phyloP scores from a whole-genome alignment of 768 basidiomycete species.

The Gloeophyllum trabeum region DNA sequence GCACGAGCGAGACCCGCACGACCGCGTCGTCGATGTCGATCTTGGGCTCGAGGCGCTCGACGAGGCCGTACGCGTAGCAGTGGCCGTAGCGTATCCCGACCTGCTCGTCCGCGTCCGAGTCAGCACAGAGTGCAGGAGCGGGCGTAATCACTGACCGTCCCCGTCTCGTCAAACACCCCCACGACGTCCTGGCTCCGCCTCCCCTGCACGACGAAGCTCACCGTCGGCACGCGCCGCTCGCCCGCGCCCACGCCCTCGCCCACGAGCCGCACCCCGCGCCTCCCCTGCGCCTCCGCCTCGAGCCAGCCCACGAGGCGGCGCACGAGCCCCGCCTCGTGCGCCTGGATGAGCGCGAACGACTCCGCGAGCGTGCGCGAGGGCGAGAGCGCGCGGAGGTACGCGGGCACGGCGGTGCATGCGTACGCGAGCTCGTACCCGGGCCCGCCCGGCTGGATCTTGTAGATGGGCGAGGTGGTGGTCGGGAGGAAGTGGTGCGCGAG shows the following conservation, averaged over 20 bases:
- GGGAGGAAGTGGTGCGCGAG: conserved; percentile 64
- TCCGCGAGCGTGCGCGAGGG: conserved; percentile 14
- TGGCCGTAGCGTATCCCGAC: conserved; percentile 73
- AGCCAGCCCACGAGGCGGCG: conserved; percentile 43
- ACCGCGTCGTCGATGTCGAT: conserved; percentile 54
- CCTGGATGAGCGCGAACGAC: conserved; percentile 23
- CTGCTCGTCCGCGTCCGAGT: conserved; percentile 25
- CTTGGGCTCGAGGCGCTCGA: conserved; percentile 40
- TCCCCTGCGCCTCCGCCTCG: conserved; percentile 30
- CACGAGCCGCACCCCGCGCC: conserved; percentile 48
- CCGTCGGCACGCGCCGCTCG: conserved; percentile 45
- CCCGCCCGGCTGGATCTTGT: conserved; percentile 66
- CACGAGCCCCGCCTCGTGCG: conserved; percentile 52
- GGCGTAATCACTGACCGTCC: conserved; percentile 33
- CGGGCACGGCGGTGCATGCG: conserved; percentile 43
- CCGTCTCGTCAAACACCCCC: conserved; percentile 47
- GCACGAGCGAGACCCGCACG: conserved; percentile 66
- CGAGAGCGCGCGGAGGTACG: conserved; percentile 54
- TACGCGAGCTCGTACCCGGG: conserved; percentile 67
- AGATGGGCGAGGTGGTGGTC: conserved; percentile 14
- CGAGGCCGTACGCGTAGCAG: conserved; percentile 63
- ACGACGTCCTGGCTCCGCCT: conserved; percentile 55
- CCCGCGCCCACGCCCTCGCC: conserved; percentile 37
- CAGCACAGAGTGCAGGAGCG: background rate
- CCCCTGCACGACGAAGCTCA: conserved; percentile 62